Base-by-base conservation (phyloP, 805 yeast species). In the Metschnikowia matae region DNA sequence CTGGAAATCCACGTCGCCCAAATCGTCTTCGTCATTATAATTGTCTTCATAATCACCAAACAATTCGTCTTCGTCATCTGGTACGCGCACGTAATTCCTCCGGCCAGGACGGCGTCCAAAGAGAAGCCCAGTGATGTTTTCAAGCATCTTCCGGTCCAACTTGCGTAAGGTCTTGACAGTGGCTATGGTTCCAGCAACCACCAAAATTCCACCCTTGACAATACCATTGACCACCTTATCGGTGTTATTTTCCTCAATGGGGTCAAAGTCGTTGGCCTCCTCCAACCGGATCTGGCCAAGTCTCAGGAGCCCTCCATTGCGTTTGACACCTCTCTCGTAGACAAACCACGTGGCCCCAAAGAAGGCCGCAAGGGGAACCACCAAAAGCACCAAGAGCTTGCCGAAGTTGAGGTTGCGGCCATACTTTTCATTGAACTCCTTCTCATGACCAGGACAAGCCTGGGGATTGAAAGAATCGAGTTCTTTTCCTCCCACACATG, bases 211-310 rank as follows among this genome's bases (percentile, higher is more conserved):
- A n/a, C 80, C 77, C 54, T 68, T 75, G 3, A 85, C 85, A 20
- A 84, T 72, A 21, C 63, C 60, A 56, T 85, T 87, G 17, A 84
- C 85, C 8, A 79, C 74, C 34, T 70, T 73, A 57, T 85, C 90
- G 6, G 81, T 74, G 6, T 64, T 57, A 56, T 84, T 85, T 54
- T 87, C 81, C 62, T 85, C 91, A 44, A 85, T 78, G 3, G 77
- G 77, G n/a, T 70, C 67, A 55, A 78, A 74, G 52, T 68, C 78
- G 46, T 81, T 86, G 23, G 70, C 75, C 31, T 84, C 89, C 44
- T 89, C 96, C 42, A 91, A 75, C 55, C 95, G 75, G 52, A 91
- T 91, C 65, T 87, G 95, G 15, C 97, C 97, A 65, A 89, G 84
- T 58, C 87, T 75, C 33, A 80, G 68, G 64, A 85, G 82, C 0